Percentiles rank a stretch among this genome's conserved stretches.
Evolutionary conservation across 2,329 filamentous ascomycete genomes (phyloP).

Genomic region (Diaporthe ampelina): DNA sequence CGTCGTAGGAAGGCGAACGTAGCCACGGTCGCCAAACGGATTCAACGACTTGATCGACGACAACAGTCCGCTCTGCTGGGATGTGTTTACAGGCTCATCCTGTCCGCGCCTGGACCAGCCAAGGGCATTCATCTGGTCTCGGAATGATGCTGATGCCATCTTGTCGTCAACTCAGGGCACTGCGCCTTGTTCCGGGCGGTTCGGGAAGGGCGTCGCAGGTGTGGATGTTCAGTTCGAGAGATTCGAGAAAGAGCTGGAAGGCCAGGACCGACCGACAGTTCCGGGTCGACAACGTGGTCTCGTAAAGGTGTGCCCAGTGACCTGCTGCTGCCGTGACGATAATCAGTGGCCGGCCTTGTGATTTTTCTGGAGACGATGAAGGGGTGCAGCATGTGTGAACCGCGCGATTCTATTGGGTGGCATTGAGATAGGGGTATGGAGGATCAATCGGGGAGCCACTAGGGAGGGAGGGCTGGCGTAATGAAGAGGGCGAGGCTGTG

Average conservation of each 20-base stretch:
- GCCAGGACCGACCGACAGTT: constrained; percentile 37
- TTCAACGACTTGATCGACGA: constrained; percentile 88
- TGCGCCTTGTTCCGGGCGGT: constrained; percentile 26
- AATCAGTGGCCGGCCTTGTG: constrained; percentile 47
- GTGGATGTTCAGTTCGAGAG: neutral
- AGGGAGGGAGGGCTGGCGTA: constrained; percentile 40
- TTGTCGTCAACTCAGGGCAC: constrained; percentile 5
- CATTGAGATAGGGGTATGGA: constrained; percentile 40
- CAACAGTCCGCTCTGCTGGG: constrained; percentile 79
- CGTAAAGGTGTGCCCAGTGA: constrained; percentile 47
- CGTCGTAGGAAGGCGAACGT: constrained; percentile 89
- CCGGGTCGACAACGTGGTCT: constrained; percentile 36
- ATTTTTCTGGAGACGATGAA: constrained; percentile 42
- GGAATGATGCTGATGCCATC: constrained; percentile 92
- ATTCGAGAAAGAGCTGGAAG: neutral
- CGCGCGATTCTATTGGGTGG: constrained; percentile 43
- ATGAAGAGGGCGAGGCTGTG: constrained; percentile 40
- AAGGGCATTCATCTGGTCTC: constrained; percentile 93
- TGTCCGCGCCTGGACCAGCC: constrained; percentile 91
- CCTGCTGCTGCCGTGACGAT: constrained; percentile 42
- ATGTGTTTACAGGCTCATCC: constrained; percentile 82
- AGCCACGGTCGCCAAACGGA: constrained; percentile 87
- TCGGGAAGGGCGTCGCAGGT: constrained; percentile 11
- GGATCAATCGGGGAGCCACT: constrained; percentile 42
- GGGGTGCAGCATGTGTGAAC: constrained; percentile 40